Percentiles rank a stretch among this genome's conserved stretches.
These are phyloP conservation scores for Paspalum notatum DNA, from an alignment of 176 grass and related monocot genomes.

Conservation along the genomic window DNA sequence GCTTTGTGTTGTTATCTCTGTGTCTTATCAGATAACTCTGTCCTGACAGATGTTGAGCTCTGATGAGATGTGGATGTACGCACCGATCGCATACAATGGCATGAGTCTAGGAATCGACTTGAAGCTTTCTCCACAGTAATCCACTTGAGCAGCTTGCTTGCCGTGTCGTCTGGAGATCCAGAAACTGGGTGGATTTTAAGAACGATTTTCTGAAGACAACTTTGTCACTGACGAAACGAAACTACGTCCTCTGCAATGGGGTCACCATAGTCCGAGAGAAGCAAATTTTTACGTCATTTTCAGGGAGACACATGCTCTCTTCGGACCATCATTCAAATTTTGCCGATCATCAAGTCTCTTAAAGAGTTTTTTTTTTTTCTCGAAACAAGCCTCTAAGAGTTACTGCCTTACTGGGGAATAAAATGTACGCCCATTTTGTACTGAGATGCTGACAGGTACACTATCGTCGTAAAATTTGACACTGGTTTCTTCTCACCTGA, in stretches of 20 bases:
- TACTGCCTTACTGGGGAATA: too few species aligned
- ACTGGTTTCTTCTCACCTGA: neutral
- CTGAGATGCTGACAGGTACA: slow-evolving; percentile 2
- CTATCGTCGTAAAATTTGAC: neutral
- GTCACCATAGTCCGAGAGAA: slow-evolving; percentile 21
- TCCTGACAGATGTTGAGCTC: slow-evolving; percentile 72
- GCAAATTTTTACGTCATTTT: neutral
- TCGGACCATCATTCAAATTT: too few species aligned
- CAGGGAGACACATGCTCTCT: neutral
- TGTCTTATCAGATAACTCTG: slow-evolving; percentile 20
- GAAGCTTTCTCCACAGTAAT: slow-evolving; percentile 54
- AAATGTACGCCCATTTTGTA: neutral
- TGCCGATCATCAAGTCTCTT: too few species aligned
- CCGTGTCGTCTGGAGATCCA: neutral
- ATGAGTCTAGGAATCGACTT: slow-evolving; percentile 79
- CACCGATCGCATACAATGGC: slow-evolving; percentile 78
- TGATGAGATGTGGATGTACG: slow-evolving; percentile 88
- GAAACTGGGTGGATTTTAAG: neutral
- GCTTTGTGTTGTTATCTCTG: neutral
- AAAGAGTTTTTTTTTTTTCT: too few species aligned
- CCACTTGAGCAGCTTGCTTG: neutral
- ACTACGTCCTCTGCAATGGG: neutral
- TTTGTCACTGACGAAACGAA: slow-evolving; percentile 27
- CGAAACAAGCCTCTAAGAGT: too few species aligned
- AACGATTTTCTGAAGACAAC: neutral